Base-by-base conservation (phyloP, 1,284 basidiomycete species). In the Ceratobasidium sp. region DNA sequence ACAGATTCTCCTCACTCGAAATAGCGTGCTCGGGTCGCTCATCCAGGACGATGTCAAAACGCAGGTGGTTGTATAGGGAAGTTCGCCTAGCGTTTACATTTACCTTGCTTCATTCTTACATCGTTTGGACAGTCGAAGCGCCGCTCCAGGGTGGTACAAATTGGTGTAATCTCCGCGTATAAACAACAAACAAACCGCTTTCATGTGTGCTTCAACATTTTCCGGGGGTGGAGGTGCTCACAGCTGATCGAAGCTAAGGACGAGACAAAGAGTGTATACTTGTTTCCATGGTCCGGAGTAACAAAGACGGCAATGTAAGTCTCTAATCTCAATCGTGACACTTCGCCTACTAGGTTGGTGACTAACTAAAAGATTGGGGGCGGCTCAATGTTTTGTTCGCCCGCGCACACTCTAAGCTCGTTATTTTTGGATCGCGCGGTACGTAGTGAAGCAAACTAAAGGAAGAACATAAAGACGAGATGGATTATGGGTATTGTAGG, bases 321-420 rank as follows among this genome's bases (percentile, higher is more conserved):
- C 24, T 19, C 2, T 44, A 71, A 75, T 45, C 44, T 22, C 45
- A 17, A 56, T 19, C 33, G 59, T 69, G 63, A 59, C 65, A 60
- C 33, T 14, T 15, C 63, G 76, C 63, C 60, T 78, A 53, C 56
- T 79, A 96, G 92, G 86, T 96, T 45, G 97, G 98, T 2, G 96
- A 98, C 73, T 88, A 99, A 9, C 86, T 99, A 15, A 95, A 93
- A 78, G 98, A 99, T 81, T 97, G 96, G 93, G 87, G 97, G 56
- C 85, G 98, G 45, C 92, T 99, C 86, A 99, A 99, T 80, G 98
- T 99, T 44, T 94, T 95, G 2, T 94, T 99, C 81, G 99, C 98
- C 0, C 90, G 98, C 2, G 97, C 97, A 96, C 97, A 0, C 90
- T 89, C 90, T 48, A 98, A 98, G 83, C 85, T 99, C 2, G 87